Base-by-base conservation (phyloP, 495 filamentous ascomycete genomes). In the Lophiotrema nucula region DNA sequence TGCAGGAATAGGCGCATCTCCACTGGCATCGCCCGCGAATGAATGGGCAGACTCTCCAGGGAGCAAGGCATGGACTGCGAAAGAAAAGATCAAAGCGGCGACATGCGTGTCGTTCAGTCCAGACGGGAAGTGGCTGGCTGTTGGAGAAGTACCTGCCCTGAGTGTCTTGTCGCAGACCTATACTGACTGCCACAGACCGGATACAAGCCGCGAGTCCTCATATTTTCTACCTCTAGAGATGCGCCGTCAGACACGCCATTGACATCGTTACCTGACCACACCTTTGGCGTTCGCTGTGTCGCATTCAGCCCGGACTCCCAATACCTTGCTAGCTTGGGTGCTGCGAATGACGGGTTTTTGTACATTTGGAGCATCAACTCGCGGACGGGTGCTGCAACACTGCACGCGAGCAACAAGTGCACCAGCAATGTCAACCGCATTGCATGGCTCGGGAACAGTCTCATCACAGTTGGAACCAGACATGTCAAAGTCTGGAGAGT, bases 401-500 rank as follows among this genome's bases (percentile, higher is more conserved):
- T 98, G 37, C 89, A 95, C 70, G 90, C 91, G 27, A 92, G 89
- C 66, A 97, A 96, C 68, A 92, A 93, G 70, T 97, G 93, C 73
- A 97, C 90, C 23, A 86, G 88, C 16, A 83, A 81, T 41, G 77
- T 96, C 63, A 86, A 84, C 35, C 82, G 84, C 25, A 92, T 96
- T 79, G 83, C 87, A 48, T 98, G 93, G 92, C 81, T 96, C 70
- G 90, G 91, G 16, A 79, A 75, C 49, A 78, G 70, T 28, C 69
- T 91, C 41, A 74, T 91, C 19, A 89, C 86, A 76, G 79, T 89
- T 23, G 93, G 93, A 16, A 87, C 92, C 41, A 83, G 93, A 47
- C 91, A 97, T 76, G 83, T 96, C 64, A 98, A 97, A 70, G 81
- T 95, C 26, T 98, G 93, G 93, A 81, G 87, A 60, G 81, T 90